Evolutionary conservation across 164 flowering plant species (phyloP).

Genomic region (Protea cynaroides): DNA sequence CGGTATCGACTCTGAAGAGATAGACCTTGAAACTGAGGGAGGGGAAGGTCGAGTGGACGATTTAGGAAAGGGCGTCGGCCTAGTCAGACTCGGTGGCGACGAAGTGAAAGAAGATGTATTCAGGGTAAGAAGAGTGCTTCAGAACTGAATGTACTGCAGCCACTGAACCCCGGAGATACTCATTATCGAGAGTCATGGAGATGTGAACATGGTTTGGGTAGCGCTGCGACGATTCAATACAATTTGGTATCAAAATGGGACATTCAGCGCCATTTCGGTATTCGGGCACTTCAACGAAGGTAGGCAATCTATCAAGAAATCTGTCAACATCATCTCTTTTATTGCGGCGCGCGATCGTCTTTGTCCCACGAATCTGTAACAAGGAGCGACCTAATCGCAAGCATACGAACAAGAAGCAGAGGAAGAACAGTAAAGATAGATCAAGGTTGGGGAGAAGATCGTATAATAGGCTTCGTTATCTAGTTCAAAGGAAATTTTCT

Average conservation of each 20-base stretch:
- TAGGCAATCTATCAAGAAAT: conserved; percentile 5
- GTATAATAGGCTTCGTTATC: too few species aligned
- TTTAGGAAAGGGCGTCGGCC: conserved; percentile 12
- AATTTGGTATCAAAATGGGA: conserved; percentile 1
- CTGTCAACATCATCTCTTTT: neutral
- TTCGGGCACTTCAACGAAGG: conserved; percentile 63
- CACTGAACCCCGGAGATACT: conserved; percentile 56
- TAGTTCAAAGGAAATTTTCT: too few species aligned
- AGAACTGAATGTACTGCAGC: conserved; percentile 68
- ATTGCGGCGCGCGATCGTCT: too few species aligned
- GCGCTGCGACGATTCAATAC: conserved; percentile 4
- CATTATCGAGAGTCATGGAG: conserved; percentile 37
- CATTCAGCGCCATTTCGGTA: conserved; percentile 52
- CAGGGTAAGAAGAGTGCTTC: conserved; percentile 70
- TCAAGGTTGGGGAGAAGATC: too few species aligned
- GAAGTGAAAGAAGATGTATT: conserved; percentile 67
- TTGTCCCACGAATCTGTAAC: neutral
- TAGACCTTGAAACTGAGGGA: conserved; percentile 62
- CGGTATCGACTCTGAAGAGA: conserved; percentile 41
- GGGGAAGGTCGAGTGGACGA: conserved; percentile 60
- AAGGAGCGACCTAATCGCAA: conserved; percentile 45
- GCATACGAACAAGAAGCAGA: conserved; percentile 12
- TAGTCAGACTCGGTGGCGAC: conserved; percentile 56
- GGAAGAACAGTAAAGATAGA: conserved; percentile 1
- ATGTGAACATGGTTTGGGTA: conserved; percentile 28